These are phyloP conservation scores for Agrocybe pediades DNA, from an alignment of 768 basidiomycete genomes.

Conservation along the genomic window DNA sequence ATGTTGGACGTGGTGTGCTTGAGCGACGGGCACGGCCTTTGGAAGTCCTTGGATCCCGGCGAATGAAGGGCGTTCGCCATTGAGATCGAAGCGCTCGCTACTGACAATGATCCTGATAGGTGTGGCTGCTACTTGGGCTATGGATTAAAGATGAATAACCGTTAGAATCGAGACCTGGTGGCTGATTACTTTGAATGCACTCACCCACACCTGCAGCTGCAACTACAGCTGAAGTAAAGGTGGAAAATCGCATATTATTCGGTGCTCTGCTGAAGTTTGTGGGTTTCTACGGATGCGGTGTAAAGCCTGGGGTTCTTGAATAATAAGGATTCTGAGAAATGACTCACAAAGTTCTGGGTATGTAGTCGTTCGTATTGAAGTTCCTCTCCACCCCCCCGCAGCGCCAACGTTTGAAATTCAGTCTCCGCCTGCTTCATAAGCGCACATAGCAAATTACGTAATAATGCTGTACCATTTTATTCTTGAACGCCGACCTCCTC, in stretches of 20 bases:
- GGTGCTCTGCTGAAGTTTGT: neutral
- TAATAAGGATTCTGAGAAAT: neutral
- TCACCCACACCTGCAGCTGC: conserved; percentile 38
- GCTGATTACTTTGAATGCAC: conserved; percentile 8
- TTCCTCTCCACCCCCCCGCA: neutral
- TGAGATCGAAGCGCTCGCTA: conserved; percentile 11
- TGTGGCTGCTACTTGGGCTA: conserved; percentile 45
- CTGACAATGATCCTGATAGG: conserved; percentile 52
- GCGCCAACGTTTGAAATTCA: neutral
- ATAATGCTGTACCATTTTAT: no score
- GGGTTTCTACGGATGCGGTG: neutral
- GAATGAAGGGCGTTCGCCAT: no score
- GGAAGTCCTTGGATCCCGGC: conserved; percentile 9
- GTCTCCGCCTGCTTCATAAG: neutral
- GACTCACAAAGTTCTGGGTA: neutral
- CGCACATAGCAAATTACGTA: neutral
- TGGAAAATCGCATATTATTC: conserved; percentile 37
- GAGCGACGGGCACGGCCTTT: conserved; percentile 29
- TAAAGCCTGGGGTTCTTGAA: neutral
- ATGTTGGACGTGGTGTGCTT: conserved; percentile 7
- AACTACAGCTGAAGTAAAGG: conserved; percentile 36
- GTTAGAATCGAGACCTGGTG: neutral
- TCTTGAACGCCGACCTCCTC: no score
- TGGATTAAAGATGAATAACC: neutral
- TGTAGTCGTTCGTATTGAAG: neutral